Conservation (phyloP, 257 asterid species). For the Penstemon barbatus region DNA sequence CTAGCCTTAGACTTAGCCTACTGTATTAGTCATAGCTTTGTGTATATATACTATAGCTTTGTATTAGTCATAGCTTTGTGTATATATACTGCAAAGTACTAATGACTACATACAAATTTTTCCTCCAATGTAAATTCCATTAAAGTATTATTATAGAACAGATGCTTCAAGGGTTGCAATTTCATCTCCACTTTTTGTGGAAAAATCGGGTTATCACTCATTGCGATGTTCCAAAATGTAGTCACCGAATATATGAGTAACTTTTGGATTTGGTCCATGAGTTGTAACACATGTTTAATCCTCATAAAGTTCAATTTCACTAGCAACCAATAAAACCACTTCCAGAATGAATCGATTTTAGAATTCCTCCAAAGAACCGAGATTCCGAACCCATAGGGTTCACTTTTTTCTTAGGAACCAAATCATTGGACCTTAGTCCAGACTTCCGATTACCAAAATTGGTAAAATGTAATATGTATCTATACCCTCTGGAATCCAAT, state of each 20-base stretch:
- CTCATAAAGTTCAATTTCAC: conserved; percentile 84
- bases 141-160: neutral
- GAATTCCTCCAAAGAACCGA: conserved; percentile 22
- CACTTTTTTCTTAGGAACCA: conserved; percentile 34
- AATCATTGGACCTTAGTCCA: conserved; percentile 37
- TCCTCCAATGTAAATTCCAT: too few relatives aligned
- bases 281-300: conserved; percentile 81
- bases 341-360: conserved; percentile 29
- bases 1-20: too few relatives aligned
- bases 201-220: conserved; percentile 34
- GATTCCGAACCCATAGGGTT: conserved; percentile 27
- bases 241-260: conserved; percentile 84
- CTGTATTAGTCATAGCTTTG: too few relatives aligned
- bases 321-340: conserved; percentile 36
- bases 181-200: conserved; percentile 34
- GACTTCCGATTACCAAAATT: conserved; percentile 45
- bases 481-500: conserved; percentile 53
- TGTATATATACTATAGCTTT: too few relatives aligned
- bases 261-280: conserved; percentile 82
- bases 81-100: too few relatives aligned
- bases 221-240: conserved; percentile 67
- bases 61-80: too few relatives aligned
- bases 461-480: conserved; percentile 34
- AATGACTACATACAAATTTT: too few relatives aligned
- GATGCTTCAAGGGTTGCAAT: conserved; percentile 27